Evolutionary conservation across 805 yeast genomes (phyloP), one percentile per base, ranked within the genome.

Genomic region (Saturnispora kantuleensis): DNA sequence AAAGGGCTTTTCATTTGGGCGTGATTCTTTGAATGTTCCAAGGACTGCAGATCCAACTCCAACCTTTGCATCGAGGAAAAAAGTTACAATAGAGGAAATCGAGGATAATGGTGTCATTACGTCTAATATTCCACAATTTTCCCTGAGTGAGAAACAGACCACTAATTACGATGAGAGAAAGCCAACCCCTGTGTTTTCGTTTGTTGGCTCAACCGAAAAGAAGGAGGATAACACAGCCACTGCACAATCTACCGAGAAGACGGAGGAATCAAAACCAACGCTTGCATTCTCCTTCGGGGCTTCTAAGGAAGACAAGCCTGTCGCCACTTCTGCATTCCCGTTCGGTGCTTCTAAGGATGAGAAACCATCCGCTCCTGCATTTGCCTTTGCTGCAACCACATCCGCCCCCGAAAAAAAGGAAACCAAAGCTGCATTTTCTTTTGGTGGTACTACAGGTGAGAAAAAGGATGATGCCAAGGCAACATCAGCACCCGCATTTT

Each of bases 351-450:
- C 21, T 32, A 35, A 26, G 21, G 31, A 45, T 16, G 44, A 18
- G 2, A 41, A 34, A 33, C 21, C 43, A 26, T 35, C 47, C 9
- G 31, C 34, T 7, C 37, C 41, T 4, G 38, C 46, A 13, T 42
- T 47, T 38, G 33, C 52, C 6, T 50, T 50, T 42, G 47, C 48
- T 13, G 33, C 13, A 11, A 10, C 34, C n/a, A 13, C 10, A 11
- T 35, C 18, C 9, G 16, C 35, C 5, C 15, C 9, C 13, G 40
- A 16, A 26, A 41, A 35, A 16, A 35, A 34, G 30, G 41, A 28
- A 13, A 34, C 10, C 16, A 37, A 13, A 12, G 10, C 38, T 35
- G 29, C 31, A 15, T 38, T 39, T 29, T 30, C 44, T 10, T 47
- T 40, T 40, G 43, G 48, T 37, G 38, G 32, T 16, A 16, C 31